Evolutionary conservation across 768 basidiomycete genomes (phyloP), one percentile per base, ranked within the genome.

Genomic region (Hemileccinum impolitum): DNA sequence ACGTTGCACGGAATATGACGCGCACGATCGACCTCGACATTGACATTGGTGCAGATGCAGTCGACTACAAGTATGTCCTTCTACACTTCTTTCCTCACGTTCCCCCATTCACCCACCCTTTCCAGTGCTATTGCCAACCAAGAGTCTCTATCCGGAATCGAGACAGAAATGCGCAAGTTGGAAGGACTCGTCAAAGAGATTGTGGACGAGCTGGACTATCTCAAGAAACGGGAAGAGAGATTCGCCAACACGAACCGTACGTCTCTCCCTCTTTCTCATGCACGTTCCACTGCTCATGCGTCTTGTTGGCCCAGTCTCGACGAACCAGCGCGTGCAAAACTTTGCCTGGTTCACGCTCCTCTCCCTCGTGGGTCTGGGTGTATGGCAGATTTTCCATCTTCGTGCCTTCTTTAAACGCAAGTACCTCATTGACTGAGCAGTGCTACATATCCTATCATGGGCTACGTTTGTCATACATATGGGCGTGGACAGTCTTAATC

Each of bases 81-180:
- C 44, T 6, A 21, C 18, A 5, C 11, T 38, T 14, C 13, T 4
- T 15, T 15, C 14, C 8, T 10, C 23, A 1, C 3, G 3, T 37
- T 21, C 14, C 1, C 31, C 11, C 47, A 36, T 35, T 47, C 39
- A 52, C 26, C 51, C 40, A 15, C 28, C 35, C 18, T 51, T 54
- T 47, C 18, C 62, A 96, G 94, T 60, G 96, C 96, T 21, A 99
- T 98, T 66, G 96, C 96, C 10, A 97, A 96, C 71, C 94, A 97
- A 66, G 96, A 99, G 67, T 94, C 91, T 1, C 75, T 98, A 0
- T 96, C 93, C 6, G 89, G 88, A 0, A 80, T 99, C 17, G 96
- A 99, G 71, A 94, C 92, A 0, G 96, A 98, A 69, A 97, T 98
- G 94, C 83, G 94, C 35, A 98, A 98, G 63, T 76, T 99, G 3